These are phyloP conservation scores for Pilaira anomala DNA, from an alignment of 192 early-diverging fungal species.

Conservation along the genomic window DNA sequence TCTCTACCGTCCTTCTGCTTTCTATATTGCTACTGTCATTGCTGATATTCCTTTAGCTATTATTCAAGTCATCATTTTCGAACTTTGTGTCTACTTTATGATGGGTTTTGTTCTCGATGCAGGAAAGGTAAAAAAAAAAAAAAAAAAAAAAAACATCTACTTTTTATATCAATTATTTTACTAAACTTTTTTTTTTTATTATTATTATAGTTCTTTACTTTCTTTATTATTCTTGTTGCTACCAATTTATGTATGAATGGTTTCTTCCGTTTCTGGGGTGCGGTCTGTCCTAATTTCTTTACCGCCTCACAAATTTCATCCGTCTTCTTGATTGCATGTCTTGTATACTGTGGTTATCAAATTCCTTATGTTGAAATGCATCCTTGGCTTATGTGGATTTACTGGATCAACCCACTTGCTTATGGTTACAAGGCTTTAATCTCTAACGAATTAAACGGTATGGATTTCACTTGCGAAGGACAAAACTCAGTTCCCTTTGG, in stretches of 20 bases:
- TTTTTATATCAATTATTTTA: too few species aligned
- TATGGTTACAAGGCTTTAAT: slow-evolving; percentile 70
- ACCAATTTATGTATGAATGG: slow-evolving; percentile 58
- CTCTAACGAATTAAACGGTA: slow-evolving; percentile 61
- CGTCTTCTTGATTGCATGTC: slow-evolving; percentile 52
- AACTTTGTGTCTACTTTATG: slow-evolving; percentile 64
- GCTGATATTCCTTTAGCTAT: slow-evolving; percentile 56
- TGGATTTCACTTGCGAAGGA: slow-evolving; percentile 27
- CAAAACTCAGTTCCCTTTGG: slow-evolving; percentile 46
- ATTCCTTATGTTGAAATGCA: slow-evolving; percentile 60
- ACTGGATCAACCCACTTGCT: slow-evolving; percentile 69
- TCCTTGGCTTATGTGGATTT: slow-evolving; percentile 58
- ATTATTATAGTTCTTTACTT: slow-evolving; percentile 45
- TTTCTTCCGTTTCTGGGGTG: slow-evolving; percentile 58
- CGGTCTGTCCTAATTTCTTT: slow-evolving; percentile 49
- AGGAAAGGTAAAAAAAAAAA: slow-evolving; percentile 37
- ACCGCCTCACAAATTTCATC: slow-evolving; percentile 53
- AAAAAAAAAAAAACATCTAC: too few species aligned
- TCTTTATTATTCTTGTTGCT: slow-evolving; percentile 57
- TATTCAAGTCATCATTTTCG: slow-evolving; percentile 55
- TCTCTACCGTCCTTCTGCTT: slow-evolving; percentile 66
- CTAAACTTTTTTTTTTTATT: slow-evolving; percentile 7
- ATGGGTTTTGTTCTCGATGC: slow-evolving; percentile 55
- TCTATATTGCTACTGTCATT: slow-evolving; percentile 58
- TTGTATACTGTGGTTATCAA: slow-evolving; percentile 65